Percentiles rank a stretch among this genome's conserved stretches.
These are phyloP conservation scores for Chlorociboria aeruginascens DNA, from an alignment of 495 filamentous ascomycete species.

Conservation along the genomic window DNA sequence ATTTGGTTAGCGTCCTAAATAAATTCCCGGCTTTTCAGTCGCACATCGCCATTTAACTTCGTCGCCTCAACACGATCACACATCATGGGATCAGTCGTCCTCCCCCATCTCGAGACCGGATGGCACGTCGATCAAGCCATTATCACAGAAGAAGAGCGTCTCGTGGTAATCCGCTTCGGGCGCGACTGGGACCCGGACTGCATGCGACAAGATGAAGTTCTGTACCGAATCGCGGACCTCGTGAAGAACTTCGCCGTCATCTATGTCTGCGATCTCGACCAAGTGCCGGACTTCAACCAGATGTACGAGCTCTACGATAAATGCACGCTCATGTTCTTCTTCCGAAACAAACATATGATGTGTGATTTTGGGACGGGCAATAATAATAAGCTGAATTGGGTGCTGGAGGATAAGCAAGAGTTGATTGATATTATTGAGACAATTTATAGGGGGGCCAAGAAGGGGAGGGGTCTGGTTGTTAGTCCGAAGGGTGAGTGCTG, in stretches of 20 bases:
- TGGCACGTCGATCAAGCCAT: constrained; percentile 97
- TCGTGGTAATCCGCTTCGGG: constrained; percentile 93
- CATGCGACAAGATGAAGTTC: constrained; percentile 89
- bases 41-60: too few species aligned
- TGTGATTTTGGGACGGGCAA: constrained; percentile 97
- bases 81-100: constrained; percentile 77
- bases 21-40: too few species aligned
- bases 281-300: constrained; percentile 93
- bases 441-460: constrained; percentile 94
- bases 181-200: constrained; percentile 66
- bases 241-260: constrained; percentile 91
- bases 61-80: too few species aligned
- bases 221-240: constrained; percentile 78
- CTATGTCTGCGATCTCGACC: constrained; percentile 93
- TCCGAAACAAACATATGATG: constrained; percentile 98
- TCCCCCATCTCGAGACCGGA: constrained; percentile 83
- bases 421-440: constrained; percentile 98
- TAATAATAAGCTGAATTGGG: constrained; percentile 97
- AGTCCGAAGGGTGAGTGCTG: constrained; percentile 52
- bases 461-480: constrained; percentile 89
- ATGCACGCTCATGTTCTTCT: constrained; percentile 73
- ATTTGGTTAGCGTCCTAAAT: too few species aligned
- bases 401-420: constrained; percentile 96
- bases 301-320: constrained; percentile 67
- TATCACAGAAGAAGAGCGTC: constrained; percentile 81